Percentiles rank a stretch among this genome's conserved stretches.
These are phyloP conservation scores for Saturnispora quitensis DNA, from an alignment of 805 yeast genomes.

Conservation along the genomic window DNA sequence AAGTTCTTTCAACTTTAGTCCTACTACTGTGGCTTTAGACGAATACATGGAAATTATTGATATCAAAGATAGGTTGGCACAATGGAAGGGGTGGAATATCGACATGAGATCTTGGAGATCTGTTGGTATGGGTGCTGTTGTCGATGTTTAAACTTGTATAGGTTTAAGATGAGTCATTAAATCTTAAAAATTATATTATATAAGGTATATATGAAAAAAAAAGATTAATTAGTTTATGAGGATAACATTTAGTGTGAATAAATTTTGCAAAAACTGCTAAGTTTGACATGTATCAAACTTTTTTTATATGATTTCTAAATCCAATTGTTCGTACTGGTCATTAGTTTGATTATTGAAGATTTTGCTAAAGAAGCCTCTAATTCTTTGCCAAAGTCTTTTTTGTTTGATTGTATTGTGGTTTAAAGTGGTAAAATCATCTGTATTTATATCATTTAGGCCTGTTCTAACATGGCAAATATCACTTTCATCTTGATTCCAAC, in stretches of 20 bases:
- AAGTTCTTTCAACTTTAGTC: slow-evolving; percentile 19
- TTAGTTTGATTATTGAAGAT: neutral
- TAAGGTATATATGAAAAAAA: neutral
- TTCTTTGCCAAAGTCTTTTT: neutral
- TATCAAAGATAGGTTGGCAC: slow-evolving; percentile 47
- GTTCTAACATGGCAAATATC: neutral
- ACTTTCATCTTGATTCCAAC: neutral
- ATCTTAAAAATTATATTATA: neutral
- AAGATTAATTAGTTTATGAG: neutral
- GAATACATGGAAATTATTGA: slow-evolving; percentile 42
- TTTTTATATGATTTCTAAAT: neutral
- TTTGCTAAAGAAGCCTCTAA: neutral
- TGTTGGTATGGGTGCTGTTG: slow-evolving; percentile 50
- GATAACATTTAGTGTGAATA: neutral
- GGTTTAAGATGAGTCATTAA: neutral
- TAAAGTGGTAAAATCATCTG: neutral
- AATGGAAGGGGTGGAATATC: slow-evolving; percentile 79
- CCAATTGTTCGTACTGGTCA: neutral
- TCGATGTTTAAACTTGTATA: slow-evolving; percentile 2
- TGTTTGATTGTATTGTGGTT: neutral
- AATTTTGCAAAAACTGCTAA: neutral
- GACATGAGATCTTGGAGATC: slow-evolving; percentile 82
- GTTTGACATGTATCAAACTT: neutral
- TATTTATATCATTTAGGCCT: neutral
- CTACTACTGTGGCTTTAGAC: slow-evolving; percentile 11